phyloP scores from a whole-genome alignment of 495 filamentous ascomycete genomes.

The Neurospora sp. region DNA sequence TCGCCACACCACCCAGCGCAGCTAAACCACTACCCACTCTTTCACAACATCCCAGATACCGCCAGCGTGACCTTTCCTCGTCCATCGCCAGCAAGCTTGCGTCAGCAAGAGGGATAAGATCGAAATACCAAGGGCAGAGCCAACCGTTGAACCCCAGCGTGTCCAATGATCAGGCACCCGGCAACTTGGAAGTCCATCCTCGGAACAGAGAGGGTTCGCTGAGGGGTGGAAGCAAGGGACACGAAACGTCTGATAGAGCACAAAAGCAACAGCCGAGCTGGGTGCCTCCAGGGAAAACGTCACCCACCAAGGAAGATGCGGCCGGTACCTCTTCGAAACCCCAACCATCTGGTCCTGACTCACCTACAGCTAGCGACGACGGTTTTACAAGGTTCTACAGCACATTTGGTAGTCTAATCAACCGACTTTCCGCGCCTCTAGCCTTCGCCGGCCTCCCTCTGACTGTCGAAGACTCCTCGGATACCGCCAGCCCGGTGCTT shows the following conservation, averaged over 20 bases:
- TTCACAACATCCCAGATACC: slow-evolving; percentile 39
- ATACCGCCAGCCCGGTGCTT: slow-evolving; percentile 16
- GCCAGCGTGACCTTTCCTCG: slow-evolving; percentile 58
- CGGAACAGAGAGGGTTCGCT: slow-evolving; percentile 31
- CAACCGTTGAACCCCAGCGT: slow-evolving; percentile 59
- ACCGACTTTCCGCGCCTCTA: slow-evolving; percentile 72
- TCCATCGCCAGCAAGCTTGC: slow-evolving; percentile 90
- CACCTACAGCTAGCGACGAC: slow-evolving; percentile 47
- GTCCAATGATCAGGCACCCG: slow-evolving; percentile 64
- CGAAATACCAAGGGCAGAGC: slow-evolving; percentile 42
- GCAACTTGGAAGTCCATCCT: slow-evolving; percentile 53
- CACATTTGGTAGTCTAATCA: slow-evolving; percentile 75
- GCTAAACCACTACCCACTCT: slow-evolving; percentile 37
- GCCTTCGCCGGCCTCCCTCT: slow-evolving; percentile 89
- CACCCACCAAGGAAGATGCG: slow-evolving; percentile 17
- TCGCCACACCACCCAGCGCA: slow-evolving; percentile 16
- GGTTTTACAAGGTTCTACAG: slow-evolving; percentile 83
- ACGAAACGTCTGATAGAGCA: slow-evolving; percentile 22
- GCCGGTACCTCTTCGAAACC: slow-evolving; percentile 14
- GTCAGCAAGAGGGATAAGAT: slow-evolving; percentile 76
- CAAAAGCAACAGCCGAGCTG: slow-evolving; percentile 31
- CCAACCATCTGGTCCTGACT: not conserved
- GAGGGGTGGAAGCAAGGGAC: slow-evolving; percentile 28
- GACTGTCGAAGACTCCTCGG: slow-evolving; percentile 39
- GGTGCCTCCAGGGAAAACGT: slow-evolving; percentile 23